These are phyloP conservation scores for Alloascoidea hylecoeti DNA, from an alignment of 805 yeast species.

Conservation along the genomic window DNA sequence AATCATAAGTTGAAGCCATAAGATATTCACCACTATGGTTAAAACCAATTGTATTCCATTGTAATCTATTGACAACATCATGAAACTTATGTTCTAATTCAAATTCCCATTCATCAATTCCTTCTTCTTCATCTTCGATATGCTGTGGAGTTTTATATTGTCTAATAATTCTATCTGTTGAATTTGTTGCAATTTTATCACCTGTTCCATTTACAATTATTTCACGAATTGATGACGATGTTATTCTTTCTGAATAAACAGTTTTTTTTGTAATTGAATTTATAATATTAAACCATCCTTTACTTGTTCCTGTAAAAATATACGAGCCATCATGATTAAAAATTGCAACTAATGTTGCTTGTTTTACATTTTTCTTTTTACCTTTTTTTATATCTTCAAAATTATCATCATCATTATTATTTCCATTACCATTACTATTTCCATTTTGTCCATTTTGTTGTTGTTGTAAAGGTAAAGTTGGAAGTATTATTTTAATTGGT, in stretches of 20 bases:
- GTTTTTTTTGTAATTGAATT: constrained; percentile 14
- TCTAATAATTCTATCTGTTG: constrained; percentile 18
- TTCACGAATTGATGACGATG: constrained; percentile 60
- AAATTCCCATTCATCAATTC: constrained; percentile 28
- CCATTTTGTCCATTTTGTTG: constrained; percentile 1
- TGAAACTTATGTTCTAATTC: constrained; percentile 74
- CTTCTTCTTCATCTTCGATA: constrained; percentile 14
- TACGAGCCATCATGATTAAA: constrained; percentile 40
- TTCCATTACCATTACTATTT: constrained; percentile 2
- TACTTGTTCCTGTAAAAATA: constrained; percentile 63
- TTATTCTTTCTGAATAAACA: constrained; percentile 37
- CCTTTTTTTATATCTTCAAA: constrained; percentile 8
- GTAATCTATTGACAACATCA: constrained; percentile 77
- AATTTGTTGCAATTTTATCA: constrained; percentile 14
- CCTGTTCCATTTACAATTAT: constrained; percentile 61
- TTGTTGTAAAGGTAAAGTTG: constrained; percentile 1
- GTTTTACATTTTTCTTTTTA: constrained; percentile 11
- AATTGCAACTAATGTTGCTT: constrained; percentile 33
- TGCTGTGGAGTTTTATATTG: constrained; percentile 14
- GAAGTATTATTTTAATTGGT: constrained; percentile 1
- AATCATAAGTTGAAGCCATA: constrained; percentile 81
- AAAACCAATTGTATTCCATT: constrained; percentile 75
- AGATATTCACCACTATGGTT: constrained; percentile 68
- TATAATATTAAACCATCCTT: constrained; percentile 56
- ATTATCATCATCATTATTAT: constrained; percentile 5